These are phyloP conservation scores for Paraconiothyrium sp. DNA, from an alignment of 2,329 filamentous ascomycete genomes.

Conservation along the genomic window DNA sequence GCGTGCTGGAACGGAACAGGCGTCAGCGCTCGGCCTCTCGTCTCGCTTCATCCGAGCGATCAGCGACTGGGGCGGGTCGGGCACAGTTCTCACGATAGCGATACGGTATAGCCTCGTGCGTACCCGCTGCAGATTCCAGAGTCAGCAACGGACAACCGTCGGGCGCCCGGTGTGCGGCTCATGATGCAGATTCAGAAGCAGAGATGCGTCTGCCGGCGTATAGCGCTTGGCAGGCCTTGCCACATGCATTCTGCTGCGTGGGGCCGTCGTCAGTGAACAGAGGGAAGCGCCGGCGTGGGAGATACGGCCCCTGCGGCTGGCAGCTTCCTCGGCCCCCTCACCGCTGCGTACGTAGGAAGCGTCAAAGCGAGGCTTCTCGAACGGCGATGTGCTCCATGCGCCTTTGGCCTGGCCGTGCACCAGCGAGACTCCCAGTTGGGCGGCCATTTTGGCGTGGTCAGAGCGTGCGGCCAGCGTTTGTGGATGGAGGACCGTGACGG, in stretches of 20 bases:
- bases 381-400: conserved; percentile 39
- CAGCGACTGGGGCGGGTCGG: conserved; percentile 41
- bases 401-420: conserved; percentile 31
- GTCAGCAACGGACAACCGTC: conserved; percentile 24
- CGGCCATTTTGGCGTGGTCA: conserved; percentile 26
- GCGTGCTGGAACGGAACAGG: conserved; percentile 38
- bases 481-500: conserved; percentile 22
- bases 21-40: conserved; percentile 40
- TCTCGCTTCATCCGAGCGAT: conserved; percentile 45
- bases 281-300: background rate
- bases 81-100: conserved; percentile 36
- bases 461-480: conserved; percentile 31
- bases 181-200: conserved; percentile 18
- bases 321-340: conserved; percentile 3
- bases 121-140: background rate
- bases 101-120: conserved; percentile 19
- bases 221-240: conserved; percentile 6
- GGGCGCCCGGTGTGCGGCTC: conserved; percentile 16
- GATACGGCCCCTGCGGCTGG: background rate
- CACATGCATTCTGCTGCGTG: conserved; percentile 9
- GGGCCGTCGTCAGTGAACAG: conserved; percentile 6
- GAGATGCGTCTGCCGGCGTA: conserved; percentile 13
- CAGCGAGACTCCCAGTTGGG: conserved; percentile 19
- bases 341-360: conserved; percentile 10
- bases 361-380: conserved; percentile 32